A percentile compares a stretch with the other conserved stretches of the same genome.
Evolutionary conservation across 257 asterid species (phyloP).

Genomic region (Jacaranda mimosifolia): DNA sequence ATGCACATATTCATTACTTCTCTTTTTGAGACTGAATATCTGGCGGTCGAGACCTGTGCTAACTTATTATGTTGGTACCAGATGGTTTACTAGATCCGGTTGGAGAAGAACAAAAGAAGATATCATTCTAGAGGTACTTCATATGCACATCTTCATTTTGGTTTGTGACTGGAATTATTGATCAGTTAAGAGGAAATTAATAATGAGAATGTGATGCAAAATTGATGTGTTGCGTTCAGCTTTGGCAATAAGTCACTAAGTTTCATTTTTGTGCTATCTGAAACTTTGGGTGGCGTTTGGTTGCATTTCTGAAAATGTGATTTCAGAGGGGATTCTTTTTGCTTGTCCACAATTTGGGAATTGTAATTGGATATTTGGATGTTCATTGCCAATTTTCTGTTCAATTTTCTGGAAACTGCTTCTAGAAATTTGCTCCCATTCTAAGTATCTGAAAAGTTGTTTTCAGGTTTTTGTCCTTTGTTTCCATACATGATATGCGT

Average conservation of each 20-base stretch:
- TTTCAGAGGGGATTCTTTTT: neutral
- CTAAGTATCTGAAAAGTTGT: neutral
- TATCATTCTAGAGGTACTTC: conserved; percentile 65
- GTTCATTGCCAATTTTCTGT: neutral
- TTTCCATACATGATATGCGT: too few species aligned
- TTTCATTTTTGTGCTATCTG: conserved; percentile 27
- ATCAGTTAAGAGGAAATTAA: conserved; percentile 14
- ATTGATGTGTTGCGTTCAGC: conserved; percentile 5
- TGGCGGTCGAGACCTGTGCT: conserved; percentile 28
- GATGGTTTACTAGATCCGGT: conserved; percentile 89
- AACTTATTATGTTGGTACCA: conserved; percentile 46
- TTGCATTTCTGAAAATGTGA: conserved; percentile 10
- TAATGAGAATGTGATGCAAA: conserved; percentile 15
- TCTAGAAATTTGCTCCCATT: neutral
- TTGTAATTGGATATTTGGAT: conserved; percentile 16
- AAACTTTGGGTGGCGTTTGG: conserved; percentile 12
- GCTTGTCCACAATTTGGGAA: neutral
- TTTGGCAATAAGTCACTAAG: conserved; percentile 25
- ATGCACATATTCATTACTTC: conserved; percentile 4
- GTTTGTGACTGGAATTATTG: conserved; percentile 27
- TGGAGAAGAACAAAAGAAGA: conserved; percentile 95
- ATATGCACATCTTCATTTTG: conserved; percentile 19
- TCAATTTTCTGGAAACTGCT: conserved; percentile 17
- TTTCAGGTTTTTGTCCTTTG: too few species aligned
- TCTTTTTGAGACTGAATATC: conserved; percentile 20